Base-by-base conservation (phyloP, 139 green algal genomes). In the Nannochloris sp. region DNA sequence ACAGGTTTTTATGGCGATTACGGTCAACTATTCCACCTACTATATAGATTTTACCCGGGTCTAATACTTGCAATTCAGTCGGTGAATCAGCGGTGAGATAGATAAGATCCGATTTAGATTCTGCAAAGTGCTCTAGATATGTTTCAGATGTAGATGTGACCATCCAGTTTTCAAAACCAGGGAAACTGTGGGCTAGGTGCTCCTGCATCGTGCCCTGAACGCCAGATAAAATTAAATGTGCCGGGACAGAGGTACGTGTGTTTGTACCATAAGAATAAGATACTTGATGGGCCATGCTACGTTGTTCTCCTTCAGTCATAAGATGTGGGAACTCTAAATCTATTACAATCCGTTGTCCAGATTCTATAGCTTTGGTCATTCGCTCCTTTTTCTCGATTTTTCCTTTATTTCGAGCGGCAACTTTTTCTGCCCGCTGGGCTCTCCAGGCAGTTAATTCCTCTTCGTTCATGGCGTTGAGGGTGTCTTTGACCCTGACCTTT, bases 21-120 rank as follows among this genome's bases (percentile, higher is more conserved):
- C 86, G 76, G 73, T 96, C 89, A 14, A 96, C 85, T 2, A 96
- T 78, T 24, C 89, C 89, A 0, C 89, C 89, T 7, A 96, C 83
- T 66, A 96, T 80, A 74, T 95, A 96, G 1, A 82, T 46, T 56
- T 83, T 83, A 35, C 19, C 59, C 0, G 61, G 37, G 55, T 93
- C 83, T n/a, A 95, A 73, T 32, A 68, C 81, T 0, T 70, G 27
- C 3, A 95, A 62, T 70, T 89, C 83, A 45, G 83, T 70, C 0
- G 73, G 31, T 2, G 81, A 84, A 64, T 95, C 89, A 23, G 89
- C 86, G 0, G 88, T 91, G 6, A 95, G 76, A 59, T 96, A 96
- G 36, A 96, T 84, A 24, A 95, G 67, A 36, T 82, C 31, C 3
- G 76, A 55, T 42, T 68, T 68, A 12, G 54, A 44, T 2, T 53